Percentiles rank a stretch among this genome's conserved stretches.
These are phyloP conservation scores for Rhipidocladum racemiflorum DNA, from an alignment of 176 grass and related monocot genomes.

Conservation along the genomic window DNA sequence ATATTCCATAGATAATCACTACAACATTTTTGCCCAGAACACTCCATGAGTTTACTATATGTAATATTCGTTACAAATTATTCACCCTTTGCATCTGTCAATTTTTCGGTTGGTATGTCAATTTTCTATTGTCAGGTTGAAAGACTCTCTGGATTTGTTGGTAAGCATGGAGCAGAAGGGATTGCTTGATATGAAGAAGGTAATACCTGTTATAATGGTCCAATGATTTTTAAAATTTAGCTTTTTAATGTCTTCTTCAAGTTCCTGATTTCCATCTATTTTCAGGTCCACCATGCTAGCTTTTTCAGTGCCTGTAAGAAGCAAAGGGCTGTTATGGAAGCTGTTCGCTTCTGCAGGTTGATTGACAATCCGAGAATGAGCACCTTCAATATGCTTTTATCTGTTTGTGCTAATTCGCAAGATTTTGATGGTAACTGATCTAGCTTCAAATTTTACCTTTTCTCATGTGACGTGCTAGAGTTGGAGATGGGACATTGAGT, in stretches of 20 bases:
- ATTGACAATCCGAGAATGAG: constrained; percentile 82
- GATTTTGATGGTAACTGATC: constrained; percentile 74
- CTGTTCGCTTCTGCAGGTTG: constrained; percentile 77
- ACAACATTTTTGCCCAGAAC: neutral
- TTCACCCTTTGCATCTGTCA: neutral
- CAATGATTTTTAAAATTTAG: neutral
- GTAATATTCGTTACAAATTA: constrained; percentile 24
- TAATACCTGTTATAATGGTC: constrained; percentile 24
- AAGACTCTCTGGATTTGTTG: constrained; percentile 72
- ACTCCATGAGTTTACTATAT: constrained; percentile 12
- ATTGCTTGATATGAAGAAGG: constrained; percentile 82
- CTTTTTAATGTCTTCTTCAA: constrained; percentile 18
- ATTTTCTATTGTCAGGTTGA: constrained; percentile 57
- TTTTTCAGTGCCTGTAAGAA: constrained; percentile 90
- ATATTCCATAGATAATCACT: neutral
- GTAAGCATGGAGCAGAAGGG: constrained; percentile 61
- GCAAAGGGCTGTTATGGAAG: constrained; percentile 66
- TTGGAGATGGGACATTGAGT: constrained; percentile 16
- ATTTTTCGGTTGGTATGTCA: neutral
- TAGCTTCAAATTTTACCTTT: constrained; percentile 10
- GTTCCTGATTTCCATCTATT: constrained; percentile 35
- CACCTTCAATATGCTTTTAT: constrained; percentile 99
- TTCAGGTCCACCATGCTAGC: constrained; percentile 86
- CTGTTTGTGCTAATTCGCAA: constrained; percentile 88
- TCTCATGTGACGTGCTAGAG: constrained; percentile 19